Conservation (phyloP, 495 filamentous ascomycete species). For the Endocarpon pusillum region DNA sequence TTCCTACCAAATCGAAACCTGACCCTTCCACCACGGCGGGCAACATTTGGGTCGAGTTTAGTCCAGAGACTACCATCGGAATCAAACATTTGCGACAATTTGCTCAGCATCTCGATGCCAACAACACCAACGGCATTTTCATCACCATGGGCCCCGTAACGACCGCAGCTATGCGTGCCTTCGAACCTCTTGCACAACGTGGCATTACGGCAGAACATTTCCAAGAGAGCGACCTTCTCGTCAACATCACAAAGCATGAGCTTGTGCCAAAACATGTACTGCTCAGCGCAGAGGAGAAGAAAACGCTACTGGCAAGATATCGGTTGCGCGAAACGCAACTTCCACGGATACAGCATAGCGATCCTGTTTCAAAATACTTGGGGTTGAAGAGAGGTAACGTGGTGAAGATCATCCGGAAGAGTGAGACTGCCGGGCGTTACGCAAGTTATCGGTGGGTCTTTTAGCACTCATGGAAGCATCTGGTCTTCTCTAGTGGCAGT, state of each 20-base stretch:
- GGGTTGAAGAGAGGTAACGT: constrained; percentile 87
- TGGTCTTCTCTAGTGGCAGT: too few relatives aligned
- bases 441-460: constrained; percentile 26
- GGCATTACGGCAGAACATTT: constrained; percentile 75
- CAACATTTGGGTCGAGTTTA: constrained; percentile 87
- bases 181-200: constrained; percentile 64
- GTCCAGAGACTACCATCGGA: constrained; percentile 55
- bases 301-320: constrained; percentile 65
- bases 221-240: constrained; percentile 83
- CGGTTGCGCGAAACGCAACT: constrained; percentile 93
- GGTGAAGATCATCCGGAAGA: constrained; percentile 88
- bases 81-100: constrained; percentile 84
- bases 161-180: constrained; percentile 45
- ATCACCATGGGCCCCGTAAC: constrained; percentile 70
- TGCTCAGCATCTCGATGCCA: constrained; percentile 56
- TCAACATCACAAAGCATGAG: constrained; percentile 97
- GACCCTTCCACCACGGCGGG: constrained; percentile 57
- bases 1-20: constrained; percentile 43
- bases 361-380: constrained; percentile 84
- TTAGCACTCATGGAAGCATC: too few relatives aligned
- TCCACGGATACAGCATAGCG: constrained; percentile 74
- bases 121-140: constrained; percentile 76
- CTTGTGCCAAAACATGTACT: constrained; percentile 88
- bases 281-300: constrained; percentile 80
- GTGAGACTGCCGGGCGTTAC: constrained; percentile 63